These are phyloP conservation scores for Xerocomus nothofagi DNA, from an alignment of 1,284 basidiomycete species.

Conservation along the genomic window DNA sequence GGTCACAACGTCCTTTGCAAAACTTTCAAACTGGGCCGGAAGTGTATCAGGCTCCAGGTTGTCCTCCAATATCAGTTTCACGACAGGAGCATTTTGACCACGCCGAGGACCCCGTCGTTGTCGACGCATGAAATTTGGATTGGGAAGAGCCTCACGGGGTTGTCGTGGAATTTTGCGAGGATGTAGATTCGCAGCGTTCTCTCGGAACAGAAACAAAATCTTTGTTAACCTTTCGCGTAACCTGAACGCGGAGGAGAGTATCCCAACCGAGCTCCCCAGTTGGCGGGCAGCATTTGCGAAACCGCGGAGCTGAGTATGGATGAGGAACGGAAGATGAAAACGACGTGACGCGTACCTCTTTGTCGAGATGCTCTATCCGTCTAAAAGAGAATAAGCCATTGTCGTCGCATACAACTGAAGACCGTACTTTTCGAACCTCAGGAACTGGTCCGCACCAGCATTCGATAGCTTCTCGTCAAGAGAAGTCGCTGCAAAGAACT, in stretches of 20 bases:
- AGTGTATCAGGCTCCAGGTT: slow-evolving; percentile 36
- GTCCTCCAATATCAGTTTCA: slow-evolving; percentile 32
- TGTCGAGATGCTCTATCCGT: slow-evolving; percentile 35
- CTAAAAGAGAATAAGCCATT: slow-evolving; percentile 14
- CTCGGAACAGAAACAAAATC: slow-evolving; percentile 36
- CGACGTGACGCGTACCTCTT: slow-evolving; percentile 27
- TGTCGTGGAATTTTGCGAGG: slow-evolving; percentile 36
- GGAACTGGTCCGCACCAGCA: slow-evolving; percentile 35
- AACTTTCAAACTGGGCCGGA: slow-evolving; percentile 40
- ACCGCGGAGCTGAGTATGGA: slow-evolving; percentile 28
- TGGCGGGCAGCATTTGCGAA: slow-evolving; percentile 39
- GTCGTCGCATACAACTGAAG: neutral
- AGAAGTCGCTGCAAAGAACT: slow-evolving; percentile 26
- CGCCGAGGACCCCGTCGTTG: slow-evolving; percentile 34
- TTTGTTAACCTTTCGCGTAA: slow-evolving; percentile 38
- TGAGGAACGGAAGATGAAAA: slow-evolving; percentile 15
- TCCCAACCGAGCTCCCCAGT: slow-evolving; percentile 36
- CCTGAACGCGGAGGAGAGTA: slow-evolving; percentile 37
- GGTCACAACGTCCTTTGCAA: slow-evolving; percentile 50
- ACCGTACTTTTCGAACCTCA: slow-evolving; percentile 35
- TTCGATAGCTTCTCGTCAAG: slow-evolving; percentile 37
- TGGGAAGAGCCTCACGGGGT: slow-evolving; percentile 34
- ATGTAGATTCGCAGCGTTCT: slow-evolving; percentile 35
- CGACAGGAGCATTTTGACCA: slow-evolving; percentile 31
- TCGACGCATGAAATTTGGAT: slow-evolving; percentile 39